Base-by-base conservation (phyloP, 1,284 basidiomycete genomes). In the Trichosporon coremiiforme region DNA sequence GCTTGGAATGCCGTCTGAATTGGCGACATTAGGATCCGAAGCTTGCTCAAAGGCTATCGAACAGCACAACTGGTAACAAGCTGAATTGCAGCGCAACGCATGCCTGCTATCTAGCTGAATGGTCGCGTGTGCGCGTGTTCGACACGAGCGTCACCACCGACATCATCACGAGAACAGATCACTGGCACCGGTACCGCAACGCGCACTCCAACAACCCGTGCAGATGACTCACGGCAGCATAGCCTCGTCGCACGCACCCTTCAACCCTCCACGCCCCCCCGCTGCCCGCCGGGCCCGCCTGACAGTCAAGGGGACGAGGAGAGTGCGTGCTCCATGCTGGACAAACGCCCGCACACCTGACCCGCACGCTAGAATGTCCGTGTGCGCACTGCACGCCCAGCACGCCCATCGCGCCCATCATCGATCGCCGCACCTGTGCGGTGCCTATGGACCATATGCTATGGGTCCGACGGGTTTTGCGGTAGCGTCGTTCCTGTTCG, bases 121-220 rank as follows among this genome's bases (percentile, higher is more conserved):
- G 47, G n/a, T n/a, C 47, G 47, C 47, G 47, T 53, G 45, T 47
- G 17, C 45, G n/a, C 47, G 47, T 53, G 41, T n/a, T n/a, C 41
- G 15, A n/a, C 41, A 45, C 41, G 41, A 45, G 17, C 41, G 41
- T 45, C 41, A 45, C 41, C 41, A 45, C 41, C 33, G 33, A 45
- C 36, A 7, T 38, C 36, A 33, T n/a, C n/a, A n/a, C 33, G 33
- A 33, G 33, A 33, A 33, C 33, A n/a, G 33, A 33, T 38, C 36
- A 12, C 6, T 38, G 36, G 36, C 36, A 38, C 36, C 2, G 10
- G 6, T 12, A 38, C 6, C 10, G 10, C 4, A 12, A 38, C 10
- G 10, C 36, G 36, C 36, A 38, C 36, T 38, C 36, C 36, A 8
- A 38, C 36, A 12, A n/a, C 36, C 10, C 36, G 10, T 1, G 15